These are phyloP conservation scores for Byssoonygena ceratinophila DNA, from an alignment of 2,329 filamentous ascomycete species.

Conservation along the genomic window DNA sequence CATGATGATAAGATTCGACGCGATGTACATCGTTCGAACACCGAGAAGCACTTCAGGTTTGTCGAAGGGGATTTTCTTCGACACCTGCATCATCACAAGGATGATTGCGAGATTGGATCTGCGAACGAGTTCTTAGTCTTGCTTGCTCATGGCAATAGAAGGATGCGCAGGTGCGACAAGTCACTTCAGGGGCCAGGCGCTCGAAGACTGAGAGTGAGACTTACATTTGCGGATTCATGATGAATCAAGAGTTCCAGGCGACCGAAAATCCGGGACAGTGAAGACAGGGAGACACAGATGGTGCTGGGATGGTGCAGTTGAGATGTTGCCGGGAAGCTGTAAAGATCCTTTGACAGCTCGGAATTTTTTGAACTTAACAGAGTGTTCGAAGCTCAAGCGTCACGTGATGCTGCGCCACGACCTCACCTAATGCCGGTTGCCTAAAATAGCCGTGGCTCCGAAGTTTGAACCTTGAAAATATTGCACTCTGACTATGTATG, in stretches of 20 bases:
- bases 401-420: background rate
- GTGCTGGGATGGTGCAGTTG: background rate
- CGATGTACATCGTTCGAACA: constrained; percentile 54
- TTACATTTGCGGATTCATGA: constrained; percentile 25
- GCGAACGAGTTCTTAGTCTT: constrained; percentile 21
- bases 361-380: constrained; percentile 6
- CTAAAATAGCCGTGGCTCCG: too few relatives aligned
- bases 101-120: constrained; percentile 92
- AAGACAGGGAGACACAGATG: background rate
- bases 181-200: background rate
- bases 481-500: too few relatives aligned
- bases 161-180: background rate
- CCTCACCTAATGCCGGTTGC: too few relatives aligned
- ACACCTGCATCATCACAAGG: constrained; percentile 95
- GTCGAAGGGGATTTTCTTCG: constrained; percentile 91
- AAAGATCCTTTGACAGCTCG: background rate
- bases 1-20: constrained; percentile 73
- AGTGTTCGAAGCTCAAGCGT: constrained; percentile 1
- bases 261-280: background rate
- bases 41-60: constrained; percentile 61
- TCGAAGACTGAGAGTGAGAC: background rate
- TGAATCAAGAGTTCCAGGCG: constrained; percentile 11
- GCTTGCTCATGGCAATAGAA: background rate
- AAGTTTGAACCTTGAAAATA: too few relatives aligned
- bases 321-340: background rate